Percentiles rank a stretch among this genome's conserved stretches.
These are phyloP conservation scores for Juncus effusus DNA, from an alignment of 176 grass and related monocot species.

Conservation along the genomic window DNA sequence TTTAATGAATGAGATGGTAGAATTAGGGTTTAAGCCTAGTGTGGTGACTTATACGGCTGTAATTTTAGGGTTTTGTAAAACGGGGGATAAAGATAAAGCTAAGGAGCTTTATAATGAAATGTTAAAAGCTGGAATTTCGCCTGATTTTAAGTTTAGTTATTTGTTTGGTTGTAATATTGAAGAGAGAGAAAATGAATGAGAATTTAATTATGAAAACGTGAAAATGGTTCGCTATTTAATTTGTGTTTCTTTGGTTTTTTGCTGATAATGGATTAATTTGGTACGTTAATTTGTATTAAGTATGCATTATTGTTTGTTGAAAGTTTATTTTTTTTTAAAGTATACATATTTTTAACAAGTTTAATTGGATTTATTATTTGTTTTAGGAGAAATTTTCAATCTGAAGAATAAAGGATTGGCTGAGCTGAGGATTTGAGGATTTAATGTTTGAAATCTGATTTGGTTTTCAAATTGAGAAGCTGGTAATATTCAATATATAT, in stretches of 20 bases:
- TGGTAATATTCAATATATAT: too few relatives aligned
- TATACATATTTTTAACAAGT: too few relatives aligned
- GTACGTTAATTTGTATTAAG: background rate
- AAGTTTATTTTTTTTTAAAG: too few relatives aligned
- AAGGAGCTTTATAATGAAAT: constrained; percentile 33
- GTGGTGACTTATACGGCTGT: constrained; percentile 58
- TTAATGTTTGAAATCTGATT: too few relatives aligned
- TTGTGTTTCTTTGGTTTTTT: background rate
- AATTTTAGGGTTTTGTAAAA: constrained; percentile 47
- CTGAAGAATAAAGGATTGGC: too few relatives aligned
- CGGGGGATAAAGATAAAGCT: constrained; percentile 28
- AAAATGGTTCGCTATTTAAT: background rate
- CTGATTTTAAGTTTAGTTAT: constrained; percentile 36
- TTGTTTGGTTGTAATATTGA: constrained; percentile 32
- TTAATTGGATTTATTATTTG: too few relatives aligned
- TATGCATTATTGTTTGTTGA: too few relatives aligned
- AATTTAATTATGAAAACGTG: background rate
- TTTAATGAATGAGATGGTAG: constrained; percentile 59
- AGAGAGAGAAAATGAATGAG: background rate
- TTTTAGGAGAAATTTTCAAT: too few relatives aligned
- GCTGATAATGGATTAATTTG: background rate
- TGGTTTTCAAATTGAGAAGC: too few relatives aligned
- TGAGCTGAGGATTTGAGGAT: too few relatives aligned
- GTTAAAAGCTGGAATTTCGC: constrained; percentile 45
- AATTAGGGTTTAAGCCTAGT: constrained; percentile 39